Base-by-base conservation (phyloP, 805 yeast genomes). In the Candida awuae region DNA sequence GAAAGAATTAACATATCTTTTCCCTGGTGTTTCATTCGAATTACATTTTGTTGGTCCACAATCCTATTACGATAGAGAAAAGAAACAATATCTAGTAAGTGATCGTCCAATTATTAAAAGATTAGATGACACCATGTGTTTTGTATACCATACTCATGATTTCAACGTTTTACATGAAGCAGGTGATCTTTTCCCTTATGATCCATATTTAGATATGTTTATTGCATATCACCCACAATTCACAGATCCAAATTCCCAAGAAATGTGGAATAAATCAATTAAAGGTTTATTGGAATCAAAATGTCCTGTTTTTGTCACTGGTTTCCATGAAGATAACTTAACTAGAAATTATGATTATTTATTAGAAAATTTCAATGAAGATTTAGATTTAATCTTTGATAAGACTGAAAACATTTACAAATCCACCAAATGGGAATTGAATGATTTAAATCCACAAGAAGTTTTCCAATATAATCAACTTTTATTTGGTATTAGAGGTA, bases 171-270 rank as follows among this genome's bases (percentile, higher is more conserved):
- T 83, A 45, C 95, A 92, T 62, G 87, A 87, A 53, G 80, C 85
- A 35, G 92, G 88, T 53, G 97, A 90, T 63, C 84, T 92, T 59
- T 85, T 86, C 78, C 98, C 98, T 5, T 92, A 88, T 60, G 98
- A 92, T 60, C 98, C 99, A 32, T 92, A 90, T 61, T 72, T 85
- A 57, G 98, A 92, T 58, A 76, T 77, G 20, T 92, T 92, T 63
- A 87, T 86, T 73, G 70, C 84, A 38, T 92, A 90, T 82, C 97
- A 90, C 59, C 97, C 98, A 3, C 96, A 96, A 29, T 75, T 87
- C 55, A 80, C 85, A 15, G 82, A 92, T 7, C 83, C 84, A 12
- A 95, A 85, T 53, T 68, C 80, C 17, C 70, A 74, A 58, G 80
- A 80, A 43, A 74, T 77, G 54, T 90, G 97, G 97, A 74, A 74